Percentiles rank a stretch among this genome's conserved stretches.
Conservation (phyloP, 768 basidiomycete species). For the Astraeus odoratus region DNA sequence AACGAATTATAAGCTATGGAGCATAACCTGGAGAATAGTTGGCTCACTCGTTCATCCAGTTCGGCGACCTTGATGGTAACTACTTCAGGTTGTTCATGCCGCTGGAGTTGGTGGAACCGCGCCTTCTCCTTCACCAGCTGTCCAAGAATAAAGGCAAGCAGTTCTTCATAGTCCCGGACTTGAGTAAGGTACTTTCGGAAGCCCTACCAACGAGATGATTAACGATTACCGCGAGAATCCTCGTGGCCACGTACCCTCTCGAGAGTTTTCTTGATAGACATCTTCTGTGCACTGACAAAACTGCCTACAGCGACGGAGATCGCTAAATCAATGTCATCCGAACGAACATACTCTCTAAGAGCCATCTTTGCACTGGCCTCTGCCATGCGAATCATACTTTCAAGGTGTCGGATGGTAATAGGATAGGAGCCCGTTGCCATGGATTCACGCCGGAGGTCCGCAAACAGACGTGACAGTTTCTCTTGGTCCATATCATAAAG, state of each 20-base stretch:
- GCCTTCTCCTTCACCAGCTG: slow-evolving; percentile 90
- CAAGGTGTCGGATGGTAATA: slow-evolving; percentile 94
- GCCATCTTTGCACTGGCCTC: slow-evolving; percentile 99
- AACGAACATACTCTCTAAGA: slow-evolving; percentile 88
- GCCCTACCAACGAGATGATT: slow-evolving; percentile 42
- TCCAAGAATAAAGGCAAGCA: slow-evolving; percentile 91
- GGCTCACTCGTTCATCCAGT: slow-evolving; percentile 73
- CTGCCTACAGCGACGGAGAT: slow-evolving; percentile 93
- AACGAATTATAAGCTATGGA: slow-evolving; percentile 11
- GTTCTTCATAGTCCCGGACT: slow-evolving; percentile 91
- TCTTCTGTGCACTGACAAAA: slow-evolving; percentile 96
- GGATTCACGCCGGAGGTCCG: slow-evolving; percentile 93
- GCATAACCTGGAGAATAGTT: neutral
- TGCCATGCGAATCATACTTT: slow-evolving; percentile 99
- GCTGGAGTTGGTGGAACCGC: slow-evolving; percentile 72
- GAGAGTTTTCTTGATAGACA: slow-evolving; percentile 96
- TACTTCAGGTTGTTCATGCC: slow-evolving; percentile 68
- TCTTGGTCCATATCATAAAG: slow-evolving; percentile 94
- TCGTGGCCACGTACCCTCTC: slow-evolving; percentile 56
- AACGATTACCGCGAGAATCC: slow-evolving; percentile 1
- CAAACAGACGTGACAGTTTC: slow-evolving; percentile 89
- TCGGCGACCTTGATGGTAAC: slow-evolving; percentile 74
- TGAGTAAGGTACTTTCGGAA: slow-evolving; percentile 98
- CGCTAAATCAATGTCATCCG: slow-evolving; percentile 95
- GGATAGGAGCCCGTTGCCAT: slow-evolving; percentile 98